These are phyloP conservation scores for Sphagnum contortum DNA, from an alignment of 225 moss, liverwort and hornwort genomes.

Conservation along the genomic window DNA sequence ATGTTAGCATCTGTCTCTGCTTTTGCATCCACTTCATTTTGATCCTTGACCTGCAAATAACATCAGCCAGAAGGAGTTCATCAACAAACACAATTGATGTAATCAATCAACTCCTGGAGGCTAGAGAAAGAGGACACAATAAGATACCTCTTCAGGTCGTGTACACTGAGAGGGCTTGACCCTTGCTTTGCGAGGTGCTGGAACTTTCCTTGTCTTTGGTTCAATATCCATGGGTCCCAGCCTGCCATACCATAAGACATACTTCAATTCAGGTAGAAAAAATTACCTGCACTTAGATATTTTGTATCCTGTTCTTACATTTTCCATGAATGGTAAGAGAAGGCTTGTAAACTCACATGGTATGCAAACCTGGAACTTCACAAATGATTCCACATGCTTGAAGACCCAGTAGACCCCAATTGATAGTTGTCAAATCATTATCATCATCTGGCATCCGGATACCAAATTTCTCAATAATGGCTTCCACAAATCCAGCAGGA, in stretches of 20 bases:
- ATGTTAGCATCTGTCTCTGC: conserved; percentile 84
- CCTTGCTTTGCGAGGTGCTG: conserved; percentile 27
- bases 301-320: no score
- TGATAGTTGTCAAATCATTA: conserved; percentile 14
- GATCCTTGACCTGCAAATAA: conserved; percentile 51
- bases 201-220: conserved; percentile 49
- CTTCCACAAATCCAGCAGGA: conserved; percentile 56
- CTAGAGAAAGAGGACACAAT: no score
- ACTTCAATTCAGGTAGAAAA: neutral
- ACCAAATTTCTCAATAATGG: conserved; percentile 50
- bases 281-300: no score
- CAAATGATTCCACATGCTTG: conserved; percentile 36
- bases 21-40: conserved; percentile 30
- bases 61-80: no score
- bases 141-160: conserved; percentile 58
- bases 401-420: conserved; percentile 71
- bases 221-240: conserved; percentile 93
- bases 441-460: conserved; percentile 15
- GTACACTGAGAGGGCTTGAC: conserved; percentile 44
- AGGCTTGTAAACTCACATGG: conserved; percentile 41
- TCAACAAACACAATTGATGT: no score
- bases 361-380: conserved; percentile 60
- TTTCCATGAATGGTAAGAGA: no score
- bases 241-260: conserved; percentile 21
- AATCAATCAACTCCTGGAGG: no score